phyloP scores from a whole-genome alignment of 352 stramenopile genomes.

The Phytophthora sp. region DNA sequence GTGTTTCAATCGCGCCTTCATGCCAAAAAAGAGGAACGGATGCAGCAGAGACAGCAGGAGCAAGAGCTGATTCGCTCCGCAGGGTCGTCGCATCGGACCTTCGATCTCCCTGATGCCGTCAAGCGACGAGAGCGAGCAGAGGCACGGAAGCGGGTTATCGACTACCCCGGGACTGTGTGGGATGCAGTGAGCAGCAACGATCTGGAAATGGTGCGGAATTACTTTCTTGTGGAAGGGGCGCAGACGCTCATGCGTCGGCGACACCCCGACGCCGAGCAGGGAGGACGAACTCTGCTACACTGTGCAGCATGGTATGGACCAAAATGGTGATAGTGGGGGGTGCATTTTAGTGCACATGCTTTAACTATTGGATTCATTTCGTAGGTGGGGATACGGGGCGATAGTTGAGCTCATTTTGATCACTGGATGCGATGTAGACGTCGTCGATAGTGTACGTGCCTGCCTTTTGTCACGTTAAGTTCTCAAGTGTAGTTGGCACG shows the following conservation, averaged over 20 bases:
- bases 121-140: constrained; percentile 58
- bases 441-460: constrained; percentile 54
- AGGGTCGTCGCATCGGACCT: background rate
- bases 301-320: constrained; percentile 60
- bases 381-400: constrained; percentile 40
- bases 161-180: constrained; percentile 63
- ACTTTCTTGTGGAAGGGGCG: constrained; percentile 68
- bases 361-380: background rate
- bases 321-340: too few species aligned
- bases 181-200: constrained; percentile 52
- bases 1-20: constrained; percentile 60
- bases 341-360: background rate
- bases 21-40: constrained; percentile 66
- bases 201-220: constrained; percentile 59
- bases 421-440: constrained; percentile 54
- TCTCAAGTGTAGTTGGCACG: background rate
- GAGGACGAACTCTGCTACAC: constrained; percentile 69
- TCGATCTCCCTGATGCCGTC: constrained; percentile 40
- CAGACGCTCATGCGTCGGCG: constrained; percentile 49
- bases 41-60: constrained; percentile 31
- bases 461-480: background rate
- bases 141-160: constrained; percentile 59
- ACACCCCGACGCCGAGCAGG: constrained; percentile 50
- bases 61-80: constrained; percentile 9
- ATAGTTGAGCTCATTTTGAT: constrained; percentile 51